These are phyloP conservation scores for Diaporthe citri DNA, from an alignment of 2,329 filamentous ascomycete genomes.

Conservation along the genomic window DNA sequence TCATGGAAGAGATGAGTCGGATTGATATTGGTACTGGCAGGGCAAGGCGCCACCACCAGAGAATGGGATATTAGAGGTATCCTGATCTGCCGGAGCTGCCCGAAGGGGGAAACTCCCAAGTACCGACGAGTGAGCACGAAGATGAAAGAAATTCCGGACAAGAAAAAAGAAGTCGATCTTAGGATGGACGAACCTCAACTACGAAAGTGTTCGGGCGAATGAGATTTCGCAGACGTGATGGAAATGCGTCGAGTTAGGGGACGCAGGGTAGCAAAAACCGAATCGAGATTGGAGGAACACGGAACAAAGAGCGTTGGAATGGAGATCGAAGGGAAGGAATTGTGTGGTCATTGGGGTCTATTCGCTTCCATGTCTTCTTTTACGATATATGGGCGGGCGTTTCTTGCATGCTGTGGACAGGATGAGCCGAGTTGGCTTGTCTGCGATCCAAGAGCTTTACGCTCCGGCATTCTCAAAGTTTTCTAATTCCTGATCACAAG, in stretches of 20 bases:
- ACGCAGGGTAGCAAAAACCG: not conserved
- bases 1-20: constrained; percentile 78
- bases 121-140: not conserved
- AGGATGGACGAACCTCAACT: constrained; percentile 12
- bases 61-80: constrained; percentile 37
- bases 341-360: not conserved
- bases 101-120: not conserved
- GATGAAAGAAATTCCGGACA: not conserved
- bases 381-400: constrained; percentile 14
- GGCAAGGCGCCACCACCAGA: constrained; percentile 59
- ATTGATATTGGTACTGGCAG: constrained; percentile 75
- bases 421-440: not conserved
- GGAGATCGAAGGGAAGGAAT: not conserved
- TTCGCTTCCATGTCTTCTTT: not conserved
- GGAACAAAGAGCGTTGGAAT: not conserved
- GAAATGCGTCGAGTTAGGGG: constrained; percentile 5
- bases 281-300: constrained; percentile 8
- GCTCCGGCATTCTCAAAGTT: constrained; percentile 5
- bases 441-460: constrained; percentile 9
- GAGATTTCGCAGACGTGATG: constrained; percentile 1
- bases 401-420: constrained; percentile 8
- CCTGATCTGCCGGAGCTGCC: constrained; percentile 12
- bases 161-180: constrained; percentile 30
- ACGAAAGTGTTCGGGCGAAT: not conserved
- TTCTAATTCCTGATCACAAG: constrained; percentile 2